Evolutionary conservation across 805 yeast genomes (phyloP), one percentile per base, ranked within the genome.

Genomic region (Scheffersomyces lignosus): DNA sequence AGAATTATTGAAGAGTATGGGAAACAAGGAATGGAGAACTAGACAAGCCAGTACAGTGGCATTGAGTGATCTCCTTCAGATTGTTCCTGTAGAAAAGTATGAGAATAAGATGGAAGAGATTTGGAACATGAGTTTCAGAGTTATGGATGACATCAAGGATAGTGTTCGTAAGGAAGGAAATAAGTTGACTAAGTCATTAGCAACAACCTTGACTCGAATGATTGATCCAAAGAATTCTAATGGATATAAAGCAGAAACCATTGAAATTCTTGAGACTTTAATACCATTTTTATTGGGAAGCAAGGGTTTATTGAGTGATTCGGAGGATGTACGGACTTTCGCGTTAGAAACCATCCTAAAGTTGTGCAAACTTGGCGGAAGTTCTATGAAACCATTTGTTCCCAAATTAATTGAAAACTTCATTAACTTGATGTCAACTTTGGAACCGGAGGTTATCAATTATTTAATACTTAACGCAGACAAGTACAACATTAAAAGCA

Each of bases 121-220:
- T 22, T 91, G 97, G 97, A 70, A 74, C 4, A 81, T 87, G 85
- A 81, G 90, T 33, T 90, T 91, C 64, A 75, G 99, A 52, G 77
- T 79, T 0, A 77, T 91, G 76, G 99, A 91, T 63, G 98, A 91
- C 64, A 87, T 91, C 41, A 93, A 93, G 58, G 96, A 87, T 25
- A 85, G 95, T 62, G 96, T 93, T 3, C 71, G 97, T 34, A 77
- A 76, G 39, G 95, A 87, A 31, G 97, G 95, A 7, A 63, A 72
- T 27, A 75, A 74, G 24, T 64, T 93, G 26, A 79, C 95, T 1
- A 77, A 81, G 43, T 71, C 75, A 7, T 68, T 90, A 18, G 79
- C 95, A 0, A 72, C 80, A 13, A 70, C 76, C 4, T 64, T 88
- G 47, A 79, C 81, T 3, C 70, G 79, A 27, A 70, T 77, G 16